Base-by-base conservation (phyloP, 805 yeast species). In the Schizosaccharomyces octosporus region DNA sequence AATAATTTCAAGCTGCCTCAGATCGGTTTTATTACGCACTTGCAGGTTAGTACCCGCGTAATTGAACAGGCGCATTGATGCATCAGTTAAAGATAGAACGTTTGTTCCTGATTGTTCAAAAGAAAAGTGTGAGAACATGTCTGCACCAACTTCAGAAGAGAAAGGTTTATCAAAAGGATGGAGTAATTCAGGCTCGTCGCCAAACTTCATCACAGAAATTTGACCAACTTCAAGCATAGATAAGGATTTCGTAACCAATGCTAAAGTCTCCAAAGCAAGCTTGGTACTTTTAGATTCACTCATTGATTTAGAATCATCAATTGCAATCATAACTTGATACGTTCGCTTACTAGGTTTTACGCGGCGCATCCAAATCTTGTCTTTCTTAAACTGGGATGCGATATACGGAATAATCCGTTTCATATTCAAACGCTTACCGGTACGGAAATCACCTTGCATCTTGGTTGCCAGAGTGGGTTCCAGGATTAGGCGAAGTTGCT, bases 401-500 rank as follows among this genome's bases (percentile, higher is more conserved):
- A 93, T 93, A 72, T 90, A 93, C 5, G 97, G 95, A 68, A 93
- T 93, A 67, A 93, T 93, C 66, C 97, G 79, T 76, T 90, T 93
- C 97, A 93, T 89, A 72, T 93, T 93, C 67, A 93, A 79, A 66
- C 98, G 78, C 71, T 93, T 93, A 71, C 99, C 99, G 1, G 97
- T 89, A 72, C 89, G 88, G 73, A 87, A 93, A 70, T 93, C 98
- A 69, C 99, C 99, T 64, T 80, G 81, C 63, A 93, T 75, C 70
- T 93, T 93, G 2, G 97, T 90, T n/a, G 97, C 94, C 63, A 86
- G 75, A 0, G 98, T 93, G 4, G 99, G 99, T 70, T 89, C 97
- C 65, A 93, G 75, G 69, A 93, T 93, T 64, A 93, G 78, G 51
- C 99, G 78, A 63, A 93, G 76, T 71, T 93, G 98, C 73, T 93